Conservation (phyloP, 306 rosid genomes). For the Cucurbita ficifolia region DNA sequence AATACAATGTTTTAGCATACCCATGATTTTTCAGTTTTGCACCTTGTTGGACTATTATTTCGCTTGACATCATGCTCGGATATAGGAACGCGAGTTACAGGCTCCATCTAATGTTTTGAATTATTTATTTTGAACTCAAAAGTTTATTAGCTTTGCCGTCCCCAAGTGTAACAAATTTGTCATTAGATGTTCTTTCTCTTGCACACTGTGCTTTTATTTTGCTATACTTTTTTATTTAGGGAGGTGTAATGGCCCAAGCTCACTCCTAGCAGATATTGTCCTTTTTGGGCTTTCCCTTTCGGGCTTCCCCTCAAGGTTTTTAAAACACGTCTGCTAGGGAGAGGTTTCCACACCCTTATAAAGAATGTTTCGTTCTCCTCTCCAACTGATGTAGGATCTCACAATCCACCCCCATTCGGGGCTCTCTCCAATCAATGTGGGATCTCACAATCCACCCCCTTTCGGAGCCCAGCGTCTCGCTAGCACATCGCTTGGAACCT, state of each 20-base stretch:
- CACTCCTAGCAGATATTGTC: no score
- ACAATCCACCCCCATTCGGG: no score
- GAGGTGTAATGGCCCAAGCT: neutral
- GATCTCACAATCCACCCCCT: no score
- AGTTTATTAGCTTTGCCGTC: neutral
- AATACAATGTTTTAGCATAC: slow-evolving; percentile 6
- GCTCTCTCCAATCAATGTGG: no score
- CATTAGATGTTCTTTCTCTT: neutral
- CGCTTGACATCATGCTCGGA: neutral
- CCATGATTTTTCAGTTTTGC: neutral
- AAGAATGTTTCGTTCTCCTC: no score
- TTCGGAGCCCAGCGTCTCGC: no score
- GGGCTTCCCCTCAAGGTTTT: no score
- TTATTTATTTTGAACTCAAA: neutral
- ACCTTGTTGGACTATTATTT: neutral
- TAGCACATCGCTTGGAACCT: no score
- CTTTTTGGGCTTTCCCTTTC: no score
- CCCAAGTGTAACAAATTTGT: neutral
- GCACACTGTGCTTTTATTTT: neutral
- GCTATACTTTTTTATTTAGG: neutral
- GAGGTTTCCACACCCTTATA: no score
- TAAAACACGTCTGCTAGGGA: no score
- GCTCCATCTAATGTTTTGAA: neutral
- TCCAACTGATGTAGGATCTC: no score
- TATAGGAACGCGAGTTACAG: neutral